Base-by-base conservation (phyloP, 2,329 filamentous ascomycete species). In the Monosporascus ibericus region DNA sequence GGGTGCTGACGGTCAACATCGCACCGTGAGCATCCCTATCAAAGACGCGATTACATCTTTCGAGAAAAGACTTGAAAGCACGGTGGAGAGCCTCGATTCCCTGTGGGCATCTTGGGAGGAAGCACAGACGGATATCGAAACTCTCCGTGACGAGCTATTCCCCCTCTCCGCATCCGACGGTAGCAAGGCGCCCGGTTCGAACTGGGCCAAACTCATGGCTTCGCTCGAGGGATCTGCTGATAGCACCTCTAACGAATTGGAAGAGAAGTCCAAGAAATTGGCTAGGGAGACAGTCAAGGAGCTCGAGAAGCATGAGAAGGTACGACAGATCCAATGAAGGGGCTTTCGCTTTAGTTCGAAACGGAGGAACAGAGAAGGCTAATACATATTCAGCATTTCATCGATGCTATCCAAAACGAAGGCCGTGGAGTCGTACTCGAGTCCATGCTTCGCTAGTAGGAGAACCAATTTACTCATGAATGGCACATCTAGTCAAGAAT, bases 61-160 rank as follows among this genome's bases (percentile, higher is more conserved):
- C 39, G 39, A 42, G 8, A 20, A 30, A 27, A 50, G 18, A 6
- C 42, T 50, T 14, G 25, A 20, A 20, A 20, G 11, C 17, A 46
- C 48, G n/a, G 34, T 36, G 6, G 15, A 17, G 14, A 44, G 44
- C 8, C 24, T 50, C 27, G 39, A 46, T 20, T 27, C 17, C 39
- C 27, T 50, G 8, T 50, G 48, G 48, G 48, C 48, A n/a, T 36
- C 40, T 9, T 50, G 37, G 48, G 40, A 46, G 15, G 30, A 50
- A n/a, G 48, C 48, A 9, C 39, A 46, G 25, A 18, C 27, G 15
- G 39, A 50, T 17, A 47, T 50, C 27, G 48, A 50, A 15, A n/a
- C 27, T 24, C 22, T 50, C 25, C 11, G 20, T 11, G 27, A 25
- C 36, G 18, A 42, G 6, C 25, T 42, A 9, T 5, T n/a, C 17